Conservation (phyloP, 768 basidiomycete species). For the Boletellus emodensis region DNA sequence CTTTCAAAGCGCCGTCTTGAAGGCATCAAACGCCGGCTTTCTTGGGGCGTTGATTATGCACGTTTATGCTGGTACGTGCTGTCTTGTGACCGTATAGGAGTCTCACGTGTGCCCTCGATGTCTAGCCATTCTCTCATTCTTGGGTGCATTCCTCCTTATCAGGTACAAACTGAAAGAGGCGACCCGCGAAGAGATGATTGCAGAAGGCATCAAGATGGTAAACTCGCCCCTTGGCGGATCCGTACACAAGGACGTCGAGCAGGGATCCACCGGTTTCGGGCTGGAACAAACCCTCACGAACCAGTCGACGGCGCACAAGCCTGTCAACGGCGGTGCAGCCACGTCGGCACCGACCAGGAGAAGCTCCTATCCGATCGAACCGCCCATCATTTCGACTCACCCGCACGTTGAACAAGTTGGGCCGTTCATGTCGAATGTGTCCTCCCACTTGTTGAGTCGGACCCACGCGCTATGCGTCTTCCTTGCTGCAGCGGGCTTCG, state of each 20-base stretch:
- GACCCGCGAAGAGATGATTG: conserved; percentile 42
- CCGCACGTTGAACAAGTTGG: conserved; percentile 53
- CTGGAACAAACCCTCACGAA: neutral
- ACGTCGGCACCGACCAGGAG: neutral
- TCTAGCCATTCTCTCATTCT: conserved; percentile 44
- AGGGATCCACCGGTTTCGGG: conserved; percentile 1
- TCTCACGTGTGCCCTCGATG: neutral
- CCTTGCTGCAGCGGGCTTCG: conserved; percentile 46
- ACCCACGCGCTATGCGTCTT: conserved; percentile 48
- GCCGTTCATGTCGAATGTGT: conserved; percentile 39
- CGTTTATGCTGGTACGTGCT: conserved; percentile 42
- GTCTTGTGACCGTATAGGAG: neutral
- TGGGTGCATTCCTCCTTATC: conserved; percentile 53
- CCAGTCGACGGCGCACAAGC: neutral
- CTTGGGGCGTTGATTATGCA: conserved; percentile 54
- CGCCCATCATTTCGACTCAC: conserved; percentile 38
- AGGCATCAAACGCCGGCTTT: conserved; percentile 44
- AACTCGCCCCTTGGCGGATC: conserved; percentile 20
- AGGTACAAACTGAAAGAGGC: conserved; percentile 54
- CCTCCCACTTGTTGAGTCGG: conserved; percentile 43
- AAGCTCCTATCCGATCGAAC: conserved; percentile 14
- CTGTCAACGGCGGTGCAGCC: neutral
- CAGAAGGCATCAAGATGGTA: conserved; percentile 26
- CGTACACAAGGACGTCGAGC: conserved; percentile 12
- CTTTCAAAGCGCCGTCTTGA: conserved; percentile 13